A percentile compares a stretch with the other conserved stretches of the same genome.
These are phyloP conservation scores for Mycena filopes DNA, from an alignment of 768 basidiomycete species.

Conservation along the genomic window DNA sequence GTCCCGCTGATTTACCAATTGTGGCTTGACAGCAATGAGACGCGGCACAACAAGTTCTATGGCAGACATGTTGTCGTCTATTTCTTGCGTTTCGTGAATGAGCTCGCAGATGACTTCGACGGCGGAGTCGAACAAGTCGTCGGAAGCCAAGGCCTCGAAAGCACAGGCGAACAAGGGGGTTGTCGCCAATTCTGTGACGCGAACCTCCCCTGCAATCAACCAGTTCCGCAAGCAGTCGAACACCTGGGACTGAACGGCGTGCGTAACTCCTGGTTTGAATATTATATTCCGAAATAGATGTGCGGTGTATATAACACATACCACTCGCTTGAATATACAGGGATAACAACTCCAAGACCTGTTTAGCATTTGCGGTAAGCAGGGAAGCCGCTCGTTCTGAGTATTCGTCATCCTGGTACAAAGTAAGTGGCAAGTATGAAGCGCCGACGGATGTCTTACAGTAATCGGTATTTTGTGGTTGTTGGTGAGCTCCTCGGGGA, in stretches of 20 bases:
- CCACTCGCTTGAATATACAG: slow-evolving; percentile 93
- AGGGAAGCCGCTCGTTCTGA: slow-evolving; percentile 67
- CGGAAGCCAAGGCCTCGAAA: slow-evolving; percentile 86
- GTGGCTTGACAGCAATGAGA: slow-evolving; percentile 78
- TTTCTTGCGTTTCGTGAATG: slow-evolving; percentile 98
- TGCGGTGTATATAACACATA: slow-evolving; percentile 48
- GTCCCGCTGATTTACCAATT: slow-evolving; percentile 68
- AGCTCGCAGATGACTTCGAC: slow-evolving; percentile 93
- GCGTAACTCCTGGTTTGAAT: slow-evolving; percentile 77
- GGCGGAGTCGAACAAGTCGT: slow-evolving; percentile 92
- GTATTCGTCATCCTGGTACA: slow-evolving; percentile 78
- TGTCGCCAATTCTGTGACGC: slow-evolving; percentile 67
- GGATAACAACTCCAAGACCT: slow-evolving; percentile 80
- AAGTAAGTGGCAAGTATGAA: slow-evolving; percentile 11
- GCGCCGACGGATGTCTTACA: slow-evolving; percentile 58
- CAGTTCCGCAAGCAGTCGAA: slow-evolving; percentile 89
- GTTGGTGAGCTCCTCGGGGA: slow-evolving; percentile 88
- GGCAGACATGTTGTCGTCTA: slow-evolving; percentile 91
- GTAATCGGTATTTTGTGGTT: slow-evolving; percentile 91
- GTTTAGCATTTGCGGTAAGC: slow-evolving; percentile 72
- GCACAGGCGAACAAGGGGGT: slow-evolving; percentile 84
- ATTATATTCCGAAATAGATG: slow-evolving; percentile 9
- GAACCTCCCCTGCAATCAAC: slow-evolving; percentile 89
- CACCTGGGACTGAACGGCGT: slow-evolving; percentile 79
- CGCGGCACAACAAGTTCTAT: slow-evolving; percentile 90